Conservation (phyloP, 176 grass and related monocot genomes). For the Ananas comosus region DNA sequence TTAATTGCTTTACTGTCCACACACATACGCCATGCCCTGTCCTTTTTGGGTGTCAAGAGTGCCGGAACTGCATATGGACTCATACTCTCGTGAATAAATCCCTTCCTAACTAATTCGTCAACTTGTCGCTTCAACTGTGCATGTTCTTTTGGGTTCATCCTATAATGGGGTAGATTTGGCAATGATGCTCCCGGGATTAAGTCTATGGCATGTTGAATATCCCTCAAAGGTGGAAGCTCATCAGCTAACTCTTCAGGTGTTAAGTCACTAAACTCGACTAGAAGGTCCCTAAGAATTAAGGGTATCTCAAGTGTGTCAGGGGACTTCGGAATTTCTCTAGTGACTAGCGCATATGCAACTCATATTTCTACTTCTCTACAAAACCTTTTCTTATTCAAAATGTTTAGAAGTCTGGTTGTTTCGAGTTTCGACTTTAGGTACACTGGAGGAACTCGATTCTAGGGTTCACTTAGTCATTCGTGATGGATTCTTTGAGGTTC, state of each 20-base stretch:
- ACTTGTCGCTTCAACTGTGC: not conserved
- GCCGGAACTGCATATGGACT: slow-evolving; percentile 4
- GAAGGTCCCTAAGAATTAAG: not conserved
- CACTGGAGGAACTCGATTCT: too few species aligned
- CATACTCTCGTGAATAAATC: not conserved
- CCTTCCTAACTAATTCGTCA: not conserved
- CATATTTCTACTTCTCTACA: too few species aligned
- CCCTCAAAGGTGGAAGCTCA: not conserved
- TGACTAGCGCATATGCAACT: too few species aligned
- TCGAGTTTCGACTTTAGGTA: too few species aligned
- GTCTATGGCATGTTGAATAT: slow-evolving; percentile 9
- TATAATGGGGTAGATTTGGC: not conserved
- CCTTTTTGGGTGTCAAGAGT: not conserved
- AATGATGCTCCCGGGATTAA: not conserved
- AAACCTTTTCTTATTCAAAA: too few species aligned
- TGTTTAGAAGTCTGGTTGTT: too few species aligned
- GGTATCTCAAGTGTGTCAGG: too few species aligned
- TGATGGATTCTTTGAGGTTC: too few species aligned
- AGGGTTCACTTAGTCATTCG: too few species aligned
- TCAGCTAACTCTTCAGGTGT: not conserved
- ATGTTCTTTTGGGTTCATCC: not conserved
- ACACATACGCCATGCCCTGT: too few species aligned
- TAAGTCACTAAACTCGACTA: not conserved
- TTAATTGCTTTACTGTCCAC: too few species aligned
- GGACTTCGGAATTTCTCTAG: too few species aligned